Base-by-base conservation (phyloP, 1,139 yeast species). In the Candida dubliniensis region DNA sequence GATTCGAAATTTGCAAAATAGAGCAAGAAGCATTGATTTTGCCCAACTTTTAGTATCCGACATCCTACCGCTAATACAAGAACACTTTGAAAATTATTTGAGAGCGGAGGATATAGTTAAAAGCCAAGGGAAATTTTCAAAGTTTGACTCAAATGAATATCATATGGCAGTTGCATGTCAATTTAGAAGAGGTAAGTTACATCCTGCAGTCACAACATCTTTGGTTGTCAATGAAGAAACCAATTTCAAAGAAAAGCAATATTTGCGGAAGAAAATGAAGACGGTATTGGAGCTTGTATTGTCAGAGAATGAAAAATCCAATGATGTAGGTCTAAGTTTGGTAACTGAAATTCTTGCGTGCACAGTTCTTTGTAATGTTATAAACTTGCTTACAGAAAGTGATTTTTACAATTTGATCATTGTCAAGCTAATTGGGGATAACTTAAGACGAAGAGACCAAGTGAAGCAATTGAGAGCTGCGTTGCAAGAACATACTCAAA, bases 351-450 rank as follows among this genome's bases (percentile, higher is more conserved):
- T 91, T 6, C 47, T 88, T 3, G 65, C 89, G 0, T 71, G 78
- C 43, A 71, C 78, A 0, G 57, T 73, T 1, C 47, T 73, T 13
- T 70, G 82, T 31, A 76, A 79, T 41, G 59, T 84, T 0, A 57
- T 87, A 25, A 63, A 69, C 18, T 76, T 84, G 69, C 55, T 86
- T 1, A 69, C 85, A 0, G 93, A 87, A 46, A 80, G 93, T 1
- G 96, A 89, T 58, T 86, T 82, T 49, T 85, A 85, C 78, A 91
- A 90, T 58, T 75, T 80, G 44, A 58, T 75, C 42, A 74, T 89
- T 14, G 82, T 83, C 6, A 77, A 78, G 43, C 61, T 77, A 3
- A 79, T 87, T 2, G 85, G 89, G 0, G 79, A 77, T 29, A 78
- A 84, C 24, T 69, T 91, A 56, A 82, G 82, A 50, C 95, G 89